Conservation (phyloP, 2,329 filamentous ascomycete genomes). For the Diaporthe sp. region DNA sequence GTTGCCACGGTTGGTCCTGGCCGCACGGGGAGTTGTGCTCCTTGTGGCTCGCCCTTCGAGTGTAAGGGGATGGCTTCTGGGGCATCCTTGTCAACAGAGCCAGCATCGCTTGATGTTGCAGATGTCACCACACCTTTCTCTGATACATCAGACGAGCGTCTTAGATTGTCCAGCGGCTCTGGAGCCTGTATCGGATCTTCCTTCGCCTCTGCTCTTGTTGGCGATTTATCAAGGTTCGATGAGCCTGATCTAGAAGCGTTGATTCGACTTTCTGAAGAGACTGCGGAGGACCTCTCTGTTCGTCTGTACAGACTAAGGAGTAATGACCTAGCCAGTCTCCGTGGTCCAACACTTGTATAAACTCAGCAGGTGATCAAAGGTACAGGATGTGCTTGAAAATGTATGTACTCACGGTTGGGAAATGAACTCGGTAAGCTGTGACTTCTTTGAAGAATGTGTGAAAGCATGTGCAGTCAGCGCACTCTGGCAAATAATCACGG, state of each 20-base stretch:
- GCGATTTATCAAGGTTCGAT: neutral
- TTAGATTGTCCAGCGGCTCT: neutral
- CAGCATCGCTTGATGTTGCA: neutral
- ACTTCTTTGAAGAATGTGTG: neutral
- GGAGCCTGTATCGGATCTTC: neutral
- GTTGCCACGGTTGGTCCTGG: neutral
- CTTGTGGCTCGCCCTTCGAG: neutral
- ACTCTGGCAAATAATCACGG: slow-evolving; percentile 36
- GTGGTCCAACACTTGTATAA: slow-evolving; percentile 37
- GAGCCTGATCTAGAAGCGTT: too few relatives aligned
- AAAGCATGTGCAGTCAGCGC: slow-evolving; percentile 32
- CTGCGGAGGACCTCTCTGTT: neutral
- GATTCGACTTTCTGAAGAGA: neutral
- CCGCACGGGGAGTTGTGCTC: neutral
- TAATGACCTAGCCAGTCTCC: slow-evolving; percentile 41
- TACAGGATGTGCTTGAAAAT: neutral
- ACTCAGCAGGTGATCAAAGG: neutral
- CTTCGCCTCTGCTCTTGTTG: neutral
- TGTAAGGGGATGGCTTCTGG: too few relatives aligned
- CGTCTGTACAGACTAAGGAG: slow-evolving; percentile 14
- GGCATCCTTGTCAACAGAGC: neutral
- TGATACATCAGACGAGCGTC: too few relatives aligned
- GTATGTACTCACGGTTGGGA: slow-evolving; percentile 38
- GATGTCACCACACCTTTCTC: neutral
- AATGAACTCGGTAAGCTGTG: slow-evolving; percentile 33